Conservation (phyloP, 2,329 filamentous ascomycete species). For the Pyrenochaeta sp. region DNA sequence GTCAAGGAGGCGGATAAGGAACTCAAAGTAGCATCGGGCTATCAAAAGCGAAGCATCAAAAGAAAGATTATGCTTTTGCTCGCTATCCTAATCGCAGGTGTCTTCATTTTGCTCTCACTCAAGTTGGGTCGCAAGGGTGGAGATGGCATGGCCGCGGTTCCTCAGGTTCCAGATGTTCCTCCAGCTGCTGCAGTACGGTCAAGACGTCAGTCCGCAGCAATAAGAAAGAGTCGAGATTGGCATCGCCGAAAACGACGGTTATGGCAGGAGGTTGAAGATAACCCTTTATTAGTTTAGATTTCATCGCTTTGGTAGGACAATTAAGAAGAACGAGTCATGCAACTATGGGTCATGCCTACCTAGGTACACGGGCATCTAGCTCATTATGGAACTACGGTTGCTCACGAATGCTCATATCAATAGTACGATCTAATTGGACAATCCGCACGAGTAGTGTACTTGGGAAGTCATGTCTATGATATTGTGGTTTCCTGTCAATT, state of each 20-base stretch:
- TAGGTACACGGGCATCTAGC: too few species aligned
- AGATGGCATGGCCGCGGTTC: slow-evolving; percentile 18
- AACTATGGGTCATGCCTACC: too few species aligned
- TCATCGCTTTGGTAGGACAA: slow-evolving; percentile 13
- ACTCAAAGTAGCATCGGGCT: slow-evolving; percentile 83
- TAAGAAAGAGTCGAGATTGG: slow-evolving; percentile 37
- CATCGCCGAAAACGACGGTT: slow-evolving; percentile 45
- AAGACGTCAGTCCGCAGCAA: slow-evolving; percentile 23
- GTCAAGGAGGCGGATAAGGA: slow-evolving; percentile 94
- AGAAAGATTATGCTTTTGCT: slow-evolving; percentile 92
- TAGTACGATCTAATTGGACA: too few species aligned
- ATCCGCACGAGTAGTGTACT: too few species aligned
- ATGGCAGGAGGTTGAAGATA: slow-evolving; percentile 30
- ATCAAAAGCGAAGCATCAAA: slow-evolving; percentile 88
- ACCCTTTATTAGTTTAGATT: slow-evolving; percentile 15
- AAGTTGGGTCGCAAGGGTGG: slow-evolving; percentile 68
- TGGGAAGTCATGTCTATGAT: too few species aligned
- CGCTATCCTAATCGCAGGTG: slow-evolving; percentile 79
- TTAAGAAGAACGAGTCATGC: too few species aligned
- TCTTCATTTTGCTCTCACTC: slow-evolving; percentile 85
- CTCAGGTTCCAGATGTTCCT: slow-evolving; percentile 26
- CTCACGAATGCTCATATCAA: too few species aligned
- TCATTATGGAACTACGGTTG: too few species aligned
- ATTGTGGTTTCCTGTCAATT: too few species aligned
- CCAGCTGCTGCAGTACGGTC: slow-evolving; percentile 20